A percentile compares a stretch with the other conserved stretches of the same genome.
These are phyloP conservation scores for Piloderma croceum DNA, from an alignment of 768 basidiomycete species.

Conservation along the genomic window DNA sequence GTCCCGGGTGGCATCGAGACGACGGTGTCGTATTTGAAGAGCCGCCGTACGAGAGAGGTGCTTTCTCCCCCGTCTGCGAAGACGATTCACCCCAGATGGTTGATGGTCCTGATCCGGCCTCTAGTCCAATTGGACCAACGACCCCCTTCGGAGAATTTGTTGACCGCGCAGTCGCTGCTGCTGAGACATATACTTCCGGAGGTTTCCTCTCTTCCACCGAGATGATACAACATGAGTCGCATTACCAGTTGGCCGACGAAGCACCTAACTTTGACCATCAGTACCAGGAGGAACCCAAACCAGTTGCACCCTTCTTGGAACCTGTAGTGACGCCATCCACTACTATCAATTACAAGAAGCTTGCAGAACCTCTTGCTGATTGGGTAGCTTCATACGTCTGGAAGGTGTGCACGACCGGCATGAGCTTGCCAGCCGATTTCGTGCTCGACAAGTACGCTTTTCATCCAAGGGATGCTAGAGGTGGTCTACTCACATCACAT, in stretches of 20 bases:
- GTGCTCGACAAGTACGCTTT: constrained; percentile 50
- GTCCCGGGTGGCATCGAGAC: constrained; percentile 13
- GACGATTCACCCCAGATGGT: constrained; percentile 55
- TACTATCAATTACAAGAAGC: constrained; percentile 57
- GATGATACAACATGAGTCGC: constrained; percentile 8
- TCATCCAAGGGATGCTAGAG: too few species aligned
- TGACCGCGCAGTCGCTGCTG: constrained; percentile 60
- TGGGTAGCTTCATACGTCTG: constrained; percentile 79
- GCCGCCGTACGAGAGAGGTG: constrained; percentile 32
- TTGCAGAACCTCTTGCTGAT: constrained; percentile 71
- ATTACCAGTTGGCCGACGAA: constrained; percentile 14
- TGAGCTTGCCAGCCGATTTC: constrained; percentile 51
- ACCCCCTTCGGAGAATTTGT: constrained; percentile 76
- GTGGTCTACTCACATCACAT: constrained; percentile 12
- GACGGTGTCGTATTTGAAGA: constrained; percentile 7
- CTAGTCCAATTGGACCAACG: constrained; percentile 68
- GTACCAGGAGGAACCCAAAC: constrained; percentile 23
- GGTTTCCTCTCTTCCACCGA: constrained; percentile 16
- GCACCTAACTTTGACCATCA: constrained; percentile 20
- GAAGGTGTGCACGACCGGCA: constrained; percentile 75
- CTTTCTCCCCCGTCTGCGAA: constrained; percentile 61
- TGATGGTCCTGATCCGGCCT: constrained; percentile 46
- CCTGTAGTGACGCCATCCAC: constrained; percentile 43
- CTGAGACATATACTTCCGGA: constrained; percentile 21
- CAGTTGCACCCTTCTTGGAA: constrained; percentile 29